phyloP scores from a whole-genome alignment of 306 rosid species.

The Ammopiptanthus mongolicus region DNA sequence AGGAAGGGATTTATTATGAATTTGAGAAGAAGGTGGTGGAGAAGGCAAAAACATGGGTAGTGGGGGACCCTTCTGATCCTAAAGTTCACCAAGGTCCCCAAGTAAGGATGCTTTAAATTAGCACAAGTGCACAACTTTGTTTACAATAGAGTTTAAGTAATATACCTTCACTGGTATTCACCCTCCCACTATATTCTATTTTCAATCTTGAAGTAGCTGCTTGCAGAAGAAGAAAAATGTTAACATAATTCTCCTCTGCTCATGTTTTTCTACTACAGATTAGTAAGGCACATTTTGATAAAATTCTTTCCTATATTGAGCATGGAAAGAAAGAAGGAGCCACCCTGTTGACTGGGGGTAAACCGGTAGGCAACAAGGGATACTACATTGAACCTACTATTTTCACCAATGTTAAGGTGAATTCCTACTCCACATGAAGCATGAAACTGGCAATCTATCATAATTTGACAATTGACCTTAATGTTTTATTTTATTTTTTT shows the following conservation, averaged over 20 bases:
- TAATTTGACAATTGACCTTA: not conserved
- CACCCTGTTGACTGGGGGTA: slow-evolving; percentile 70
- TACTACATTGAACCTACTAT: slow-evolving; percentile 87
- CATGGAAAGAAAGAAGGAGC: slow-evolving; percentile 89
- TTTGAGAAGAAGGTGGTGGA: slow-evolving; percentile 52
- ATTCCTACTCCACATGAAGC: slow-evolving; percentile 8
- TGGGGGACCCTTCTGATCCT: slow-evolving; percentile 92
- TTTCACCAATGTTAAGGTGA: slow-evolving; percentile 66
- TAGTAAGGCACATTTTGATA: slow-evolving; percentile 68
- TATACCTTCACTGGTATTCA: not conserved
- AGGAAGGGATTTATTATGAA: slow-evolving; percentile 74
- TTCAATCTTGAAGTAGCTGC: not conserved
- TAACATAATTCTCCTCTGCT: slow-evolving; percentile 1
- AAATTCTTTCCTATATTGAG: slow-evolving; percentile 62
- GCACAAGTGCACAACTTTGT: not conserved
- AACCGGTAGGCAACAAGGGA: slow-evolving; percentile 55
- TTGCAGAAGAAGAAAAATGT: not conserved
- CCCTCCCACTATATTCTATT: not conserved
- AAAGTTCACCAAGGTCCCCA: slow-evolving; percentile 73
- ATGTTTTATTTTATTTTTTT: not conserved
- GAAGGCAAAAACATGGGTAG: slow-evolving; percentile 55
- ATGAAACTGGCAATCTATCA: not conserved
- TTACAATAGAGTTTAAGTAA: not conserved
- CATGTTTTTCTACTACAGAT: slow-evolving; percentile 43
- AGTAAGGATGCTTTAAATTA: slow-evolving; percentile 28